phyloP scores from a whole-genome alignment of 169 alveolate genomes.

The Plasmodium vivax region DNA sequence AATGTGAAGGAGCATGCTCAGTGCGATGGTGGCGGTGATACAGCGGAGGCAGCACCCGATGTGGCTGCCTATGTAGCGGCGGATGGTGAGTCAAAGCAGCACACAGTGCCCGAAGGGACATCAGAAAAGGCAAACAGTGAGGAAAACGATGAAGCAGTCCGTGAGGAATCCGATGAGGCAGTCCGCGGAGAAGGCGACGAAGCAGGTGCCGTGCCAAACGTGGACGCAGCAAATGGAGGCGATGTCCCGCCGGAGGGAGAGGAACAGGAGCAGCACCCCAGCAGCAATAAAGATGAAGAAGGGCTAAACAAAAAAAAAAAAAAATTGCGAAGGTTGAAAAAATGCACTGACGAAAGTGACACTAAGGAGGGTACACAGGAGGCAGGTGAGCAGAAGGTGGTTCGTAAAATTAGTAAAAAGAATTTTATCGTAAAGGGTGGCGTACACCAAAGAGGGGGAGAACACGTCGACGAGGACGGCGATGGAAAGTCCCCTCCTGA shows the following conservation, averaged over 20 bases:
- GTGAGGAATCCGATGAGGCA: too few species aligned
- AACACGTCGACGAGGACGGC: not conserved
- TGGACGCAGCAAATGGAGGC: not conserved
- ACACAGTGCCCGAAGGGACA: not conserved
- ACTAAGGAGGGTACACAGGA: not conserved
- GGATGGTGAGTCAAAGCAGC: not conserved
- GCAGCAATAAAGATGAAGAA: not conserved
- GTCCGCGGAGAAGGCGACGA: slow-evolving; percentile 9
- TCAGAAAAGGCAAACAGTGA: not conserved
- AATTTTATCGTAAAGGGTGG: not conserved
- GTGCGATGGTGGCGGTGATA: not conserved
- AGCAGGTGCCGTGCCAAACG: not conserved
- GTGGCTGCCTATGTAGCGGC: not conserved
- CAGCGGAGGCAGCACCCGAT: not conserved
- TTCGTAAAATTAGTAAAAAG: slow-evolving; percentile 5
- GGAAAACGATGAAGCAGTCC: too few species aligned
- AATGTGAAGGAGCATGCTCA: not conserved
- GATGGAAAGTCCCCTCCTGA: not conserved
- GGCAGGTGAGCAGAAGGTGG: not conserved
- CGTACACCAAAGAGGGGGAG: not conserved
- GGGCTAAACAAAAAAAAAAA: slow-evolving; percentile 22
- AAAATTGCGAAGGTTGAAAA: slow-evolving; percentile 9
- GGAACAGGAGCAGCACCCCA: not conserved
- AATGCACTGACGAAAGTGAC: not conserved
- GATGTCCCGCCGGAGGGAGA: not conserved